Percentiles rank a stretch among this genome's conserved stretches.
Conservation (phyloP, 2,329 filamentous ascomycete species). For the Chrysoporthe cubensis region DNA sequence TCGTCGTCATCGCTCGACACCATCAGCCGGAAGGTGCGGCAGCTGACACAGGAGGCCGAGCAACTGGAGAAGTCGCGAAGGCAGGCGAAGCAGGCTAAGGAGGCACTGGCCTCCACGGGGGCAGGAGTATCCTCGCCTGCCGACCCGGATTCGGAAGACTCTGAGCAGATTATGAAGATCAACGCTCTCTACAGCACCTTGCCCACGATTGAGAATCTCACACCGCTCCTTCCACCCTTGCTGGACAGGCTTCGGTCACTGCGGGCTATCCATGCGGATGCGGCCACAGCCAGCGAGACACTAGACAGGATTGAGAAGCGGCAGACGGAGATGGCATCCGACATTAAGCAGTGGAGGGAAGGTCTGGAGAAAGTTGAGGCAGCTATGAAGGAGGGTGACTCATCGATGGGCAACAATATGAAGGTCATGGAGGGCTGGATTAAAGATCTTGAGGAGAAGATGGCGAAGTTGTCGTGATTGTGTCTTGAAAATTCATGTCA, state of each 20-base stretch:
- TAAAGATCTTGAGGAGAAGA: slow-evolving; percentile 78
- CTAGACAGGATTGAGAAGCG: slow-evolving; percentile 77
- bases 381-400: slow-evolving; percentile 71
- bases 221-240: slow-evolving; percentile 82
- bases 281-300: slow-evolving; percentile 77
- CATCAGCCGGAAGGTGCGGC: slow-evolving; percentile 70
- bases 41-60: slow-evolving; percentile 74
- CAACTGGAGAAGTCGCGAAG: slow-evolving; percentile 68
- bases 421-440: slow-evolving; percentile 89
- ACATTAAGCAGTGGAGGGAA: slow-evolving; percentile 56
- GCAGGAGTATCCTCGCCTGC: slow-evolving; percentile 32
- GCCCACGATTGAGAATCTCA: slow-evolving; percentile 83
- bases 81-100: slow-evolving; percentile 64
- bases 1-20: slow-evolving; percentile 74
- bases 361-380: slow-evolving; percentile 37
- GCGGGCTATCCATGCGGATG: slow-evolving; percentile 82
- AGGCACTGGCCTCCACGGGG: slow-evolving; percentile 56
- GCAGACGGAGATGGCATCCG: slow-evolving; percentile 80
- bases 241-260: slow-evolving; percentile 85
- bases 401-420: slow-evolving; percentile 76
- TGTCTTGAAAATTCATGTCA: slow-evolving; percentile 26
- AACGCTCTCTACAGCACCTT: slow-evolving; percentile 89
- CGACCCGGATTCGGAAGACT: slow-evolving; percentile 50
- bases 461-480: slow-evolving; percentile 60
- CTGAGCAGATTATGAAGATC: slow-evolving; percentile 82